phyloP scores from a whole-genome alignment of 2,329 filamentous ascomycete genomes.

The Penicillium sp. region DNA sequence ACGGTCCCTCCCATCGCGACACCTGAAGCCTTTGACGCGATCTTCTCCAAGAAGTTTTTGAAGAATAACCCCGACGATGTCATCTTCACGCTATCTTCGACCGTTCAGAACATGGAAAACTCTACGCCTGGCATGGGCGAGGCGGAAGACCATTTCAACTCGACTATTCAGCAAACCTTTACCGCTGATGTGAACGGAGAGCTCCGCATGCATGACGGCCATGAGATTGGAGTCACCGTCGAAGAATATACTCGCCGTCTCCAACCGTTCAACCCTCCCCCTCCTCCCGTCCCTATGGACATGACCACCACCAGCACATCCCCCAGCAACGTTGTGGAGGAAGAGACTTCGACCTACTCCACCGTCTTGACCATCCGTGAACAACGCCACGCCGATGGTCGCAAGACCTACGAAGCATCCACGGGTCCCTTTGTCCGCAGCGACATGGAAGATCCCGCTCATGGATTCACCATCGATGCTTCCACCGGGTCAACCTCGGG shows the following conservation, averaged over 20 bases:
- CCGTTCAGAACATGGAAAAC: slow-evolving; percentile 41
- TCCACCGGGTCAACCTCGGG: slow-evolving; percentile 36
- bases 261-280: slow-evolving; percentile 78
- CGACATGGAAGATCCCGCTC: slow-evolving; percentile 34
- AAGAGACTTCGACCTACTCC: slow-evolving; percentile 41
- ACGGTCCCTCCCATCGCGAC: slow-evolving; percentile 68
- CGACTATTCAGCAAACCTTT: slow-evolving; percentile 24
- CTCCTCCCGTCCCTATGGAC: slow-evolving; percentile 58
- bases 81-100: slow-evolving; percentile 57
- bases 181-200: slow-evolving; percentile 30
- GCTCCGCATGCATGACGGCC: slow-evolving; percentile 46
- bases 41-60: slow-evolving; percentile 60
- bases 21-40: slow-evolving; percentile 71
- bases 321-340: slow-evolving; percentile 17
- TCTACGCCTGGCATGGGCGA: slow-evolving; percentile 28
- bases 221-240: slow-evolving; percentile 59
- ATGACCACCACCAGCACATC: slow-evolving; percentile 35
- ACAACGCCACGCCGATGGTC: slow-evolving; percentile 45
- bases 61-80: slow-evolving; percentile 49
- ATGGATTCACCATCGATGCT: slow-evolving; percentile 50
- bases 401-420: slow-evolving; percentile 48
- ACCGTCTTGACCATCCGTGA: slow-evolving; percentile 50
- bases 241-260: slow-evolving; percentile 65
- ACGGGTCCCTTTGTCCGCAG: slow-evolving; percentile 45
- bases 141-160: slow-evolving; percentile 30